Conservation (phyloP, 148 eudicot genomes). For the Spergularia bocconei region DNA sequence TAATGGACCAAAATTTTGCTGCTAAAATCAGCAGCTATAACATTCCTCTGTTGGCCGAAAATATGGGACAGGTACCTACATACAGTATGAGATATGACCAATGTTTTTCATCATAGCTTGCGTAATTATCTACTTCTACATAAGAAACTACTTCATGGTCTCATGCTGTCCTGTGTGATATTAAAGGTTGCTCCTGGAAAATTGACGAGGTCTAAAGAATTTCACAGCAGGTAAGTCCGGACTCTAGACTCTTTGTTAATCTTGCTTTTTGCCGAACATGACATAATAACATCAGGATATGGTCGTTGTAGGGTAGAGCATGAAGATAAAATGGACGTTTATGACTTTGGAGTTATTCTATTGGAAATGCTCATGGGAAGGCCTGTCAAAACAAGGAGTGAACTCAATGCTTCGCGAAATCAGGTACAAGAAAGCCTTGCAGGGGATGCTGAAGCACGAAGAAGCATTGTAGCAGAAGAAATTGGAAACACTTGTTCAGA, state of each 20-base stretch:
- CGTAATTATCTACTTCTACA: not conserved
- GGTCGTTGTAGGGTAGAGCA: conserved; percentile 43
- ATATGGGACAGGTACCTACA: conserved; percentile 45
- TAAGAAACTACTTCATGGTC: not conserved
- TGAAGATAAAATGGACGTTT: conserved; percentile 66
- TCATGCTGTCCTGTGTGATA: not conserved
- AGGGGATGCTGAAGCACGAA: conserved; percentile 50
- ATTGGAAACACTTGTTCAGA: conserved; percentile 48
- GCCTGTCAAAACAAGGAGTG: conserved; percentile 49
- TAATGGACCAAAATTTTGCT: conserved; percentile 68
- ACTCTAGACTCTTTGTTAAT: not conserved
- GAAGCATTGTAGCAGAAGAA: conserved; percentile 54
- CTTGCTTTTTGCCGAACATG: not conserved
- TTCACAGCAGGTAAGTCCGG: conserved; percentile 26
- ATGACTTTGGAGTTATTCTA: conserved; percentile 78
- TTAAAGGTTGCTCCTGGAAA: conserved; percentile 20
- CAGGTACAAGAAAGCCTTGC: conserved; percentile 53
- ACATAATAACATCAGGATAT: not conserved
- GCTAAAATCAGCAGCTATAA: conserved; percentile 81
- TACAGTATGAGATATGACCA: too few species aligned
- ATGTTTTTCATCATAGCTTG: not conserved
- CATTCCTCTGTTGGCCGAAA: conserved; percentile 58
- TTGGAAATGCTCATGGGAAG: conserved; percentile 68
- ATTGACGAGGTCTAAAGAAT: conserved; percentile 39
- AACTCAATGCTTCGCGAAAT: conserved; percentile 46